Evolutionary conservation across 2,329 filamentous ascomycete genomes (phyloP).

Genomic region (Exophiala viscosa): DNA sequence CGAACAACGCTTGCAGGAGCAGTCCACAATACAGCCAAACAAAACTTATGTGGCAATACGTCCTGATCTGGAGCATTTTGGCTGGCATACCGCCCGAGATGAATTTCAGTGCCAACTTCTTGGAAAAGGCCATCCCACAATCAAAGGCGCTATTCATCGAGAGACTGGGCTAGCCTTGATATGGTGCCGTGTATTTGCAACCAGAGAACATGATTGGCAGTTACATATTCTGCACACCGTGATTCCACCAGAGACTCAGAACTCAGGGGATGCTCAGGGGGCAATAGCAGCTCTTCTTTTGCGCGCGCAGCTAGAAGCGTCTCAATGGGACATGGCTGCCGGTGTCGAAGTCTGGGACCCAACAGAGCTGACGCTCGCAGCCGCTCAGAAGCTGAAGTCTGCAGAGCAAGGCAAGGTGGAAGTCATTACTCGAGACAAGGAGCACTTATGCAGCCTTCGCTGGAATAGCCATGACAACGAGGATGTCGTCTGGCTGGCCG

Average conservation of each 20-base stretch:
- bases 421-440: slow-evolving; percentile 44
- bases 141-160: slow-evolving; percentile 64
- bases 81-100: slow-evolving; percentile 78
- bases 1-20: slow-evolving; percentile 52
- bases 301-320: slow-evolving; percentile 67
- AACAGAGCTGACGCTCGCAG: slow-evolving; percentile 48
- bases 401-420: slow-evolving; percentile 32
- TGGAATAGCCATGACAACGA: slow-evolving; percentile 39
- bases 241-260: slow-evolving; percentile 39
- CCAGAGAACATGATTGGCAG: slow-evolving; percentile 35
- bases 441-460: slow-evolving; percentile 45
- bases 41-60: slow-evolving; percentile 61
- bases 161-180: slow-evolving; percentile 36
- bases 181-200: slow-evolving; percentile 36
- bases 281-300: slow-evolving; percentile 61
- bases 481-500: slow-evolving; percentile 45
- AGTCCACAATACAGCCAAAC: slow-evolving; percentile 39
- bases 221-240: slow-evolving; percentile 41
- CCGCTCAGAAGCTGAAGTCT: slow-evolving; percentile 33
- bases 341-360: slow-evolving; percentile 84
- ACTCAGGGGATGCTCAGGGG: slow-evolving; percentile 2
- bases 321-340: slow-evolving; percentile 61
- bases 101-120: slow-evolving; percentile 69
- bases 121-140: slow-evolving; percentile 45
- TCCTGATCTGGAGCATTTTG: slow-evolving; percentile 64